phyloP scores from a whole-genome alignment of 108 stramenopile species.

The Skeletonema menzelii region DNA sequence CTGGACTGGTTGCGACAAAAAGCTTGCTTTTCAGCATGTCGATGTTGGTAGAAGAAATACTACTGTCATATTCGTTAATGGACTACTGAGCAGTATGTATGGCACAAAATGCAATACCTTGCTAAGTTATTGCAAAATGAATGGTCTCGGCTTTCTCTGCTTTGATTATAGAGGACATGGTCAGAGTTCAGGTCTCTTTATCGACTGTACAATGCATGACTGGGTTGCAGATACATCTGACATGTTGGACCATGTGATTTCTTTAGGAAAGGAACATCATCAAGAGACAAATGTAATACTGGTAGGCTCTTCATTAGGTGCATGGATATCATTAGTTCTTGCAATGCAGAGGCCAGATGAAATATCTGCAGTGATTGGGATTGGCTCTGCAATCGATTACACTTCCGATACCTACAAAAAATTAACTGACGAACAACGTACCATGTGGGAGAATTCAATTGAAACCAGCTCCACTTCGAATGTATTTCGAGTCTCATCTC shows the following conservation, averaged over 20 bases:
- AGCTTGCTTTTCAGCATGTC: background rate
- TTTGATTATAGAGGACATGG: slow-evolving; percentile 4
- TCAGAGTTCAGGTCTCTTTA: background rate
- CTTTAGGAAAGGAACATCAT: background rate
- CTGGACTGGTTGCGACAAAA: background rate
- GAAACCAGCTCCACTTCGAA: background rate
- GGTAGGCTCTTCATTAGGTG: slow-evolving; percentile 2
- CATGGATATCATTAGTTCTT: background rate
- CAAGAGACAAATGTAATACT: background rate
- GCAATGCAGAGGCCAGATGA: background rate
- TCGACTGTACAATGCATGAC: background rate
- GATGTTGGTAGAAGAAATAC: background rate
- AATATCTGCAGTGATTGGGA: background rate
- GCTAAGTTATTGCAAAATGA: background rate
- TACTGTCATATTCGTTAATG: background rate
- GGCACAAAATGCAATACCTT: background rate
- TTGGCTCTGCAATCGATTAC: background rate
- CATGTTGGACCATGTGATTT: background rate
- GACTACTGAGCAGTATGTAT: background rate
- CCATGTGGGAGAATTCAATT: background rate
- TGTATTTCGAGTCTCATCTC: background rate
- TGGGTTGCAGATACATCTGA: slow-evolving; percentile 1
- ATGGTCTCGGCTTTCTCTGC: background rate
- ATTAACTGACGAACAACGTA: background rate
- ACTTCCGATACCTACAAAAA: background rate